Percentiles rank a stretch among this genome's conserved stretches.
Conservation (phyloP, 495 filamentous ascomycete genomes). For the Hypoxylon fuscum region DNA sequence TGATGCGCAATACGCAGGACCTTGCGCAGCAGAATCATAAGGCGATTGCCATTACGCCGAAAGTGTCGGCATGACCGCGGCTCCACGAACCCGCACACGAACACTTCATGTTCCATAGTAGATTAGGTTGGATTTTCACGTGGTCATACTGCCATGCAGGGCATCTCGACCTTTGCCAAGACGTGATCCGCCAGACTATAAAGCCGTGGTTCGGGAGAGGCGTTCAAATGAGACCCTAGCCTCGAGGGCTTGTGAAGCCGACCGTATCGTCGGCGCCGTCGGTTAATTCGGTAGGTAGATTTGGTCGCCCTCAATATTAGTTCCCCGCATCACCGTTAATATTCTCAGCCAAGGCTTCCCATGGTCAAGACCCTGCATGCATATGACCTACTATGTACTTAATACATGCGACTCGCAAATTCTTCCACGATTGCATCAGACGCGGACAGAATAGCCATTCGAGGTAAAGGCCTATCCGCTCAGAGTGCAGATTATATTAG, state of each 20-base stretch:
- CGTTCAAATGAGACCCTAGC: constrained; percentile 8
- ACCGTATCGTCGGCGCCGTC: constrained; percentile 14
- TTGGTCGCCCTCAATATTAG: constrained; percentile 9
- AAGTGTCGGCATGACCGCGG: constrained; percentile 33
- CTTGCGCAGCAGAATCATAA: constrained; percentile 1
- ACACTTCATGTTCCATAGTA: constrained; percentile 7
- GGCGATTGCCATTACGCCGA: constrained; percentile 29
- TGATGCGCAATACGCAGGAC: background rate
- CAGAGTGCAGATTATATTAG: background rate
- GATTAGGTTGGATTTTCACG: constrained; percentile 25
- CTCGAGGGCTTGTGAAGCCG: constrained; percentile 24
- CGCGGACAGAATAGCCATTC: constrained; percentile 11
- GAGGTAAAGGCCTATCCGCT: constrained; percentile 16
- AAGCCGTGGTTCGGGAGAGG: constrained; percentile 11
- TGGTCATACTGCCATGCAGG: constrained; percentile 23
- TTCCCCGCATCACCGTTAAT: constrained; percentile 6
- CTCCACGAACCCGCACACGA: constrained; percentile 15
- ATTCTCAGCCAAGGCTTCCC: constrained; percentile 1
- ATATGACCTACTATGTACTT: constrained; percentile 22
- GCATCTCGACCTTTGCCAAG: constrained; percentile 9
- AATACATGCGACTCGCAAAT: no score
- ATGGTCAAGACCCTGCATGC: constrained; percentile 34
- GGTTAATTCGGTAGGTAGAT: constrained; percentile 39
- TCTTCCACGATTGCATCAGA: constrained; percentile 8
- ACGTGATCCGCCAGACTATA: constrained; percentile 8